A percentile compares a stretch with the other conserved stretches of the same genome.
These are phyloP conservation scores for Phialemoniopsis sp. DNA, from an alignment of 2,329 filamentous ascomycete species.

Conservation along the genomic window DNA sequence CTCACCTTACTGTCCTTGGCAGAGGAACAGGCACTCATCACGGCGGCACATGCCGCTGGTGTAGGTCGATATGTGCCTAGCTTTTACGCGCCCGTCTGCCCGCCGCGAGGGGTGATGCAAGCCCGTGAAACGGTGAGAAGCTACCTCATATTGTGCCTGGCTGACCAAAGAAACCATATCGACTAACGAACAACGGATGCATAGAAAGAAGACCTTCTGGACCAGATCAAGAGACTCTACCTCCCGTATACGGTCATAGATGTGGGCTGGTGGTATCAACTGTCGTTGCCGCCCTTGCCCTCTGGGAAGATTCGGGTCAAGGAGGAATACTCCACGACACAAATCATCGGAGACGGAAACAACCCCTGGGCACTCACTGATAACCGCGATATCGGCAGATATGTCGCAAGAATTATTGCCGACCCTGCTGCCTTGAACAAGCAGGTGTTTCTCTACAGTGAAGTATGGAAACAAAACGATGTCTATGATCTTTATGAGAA, in stretches of 20 bases:
- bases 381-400: conserved; percentile 41
- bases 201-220: conserved; percentile 47
- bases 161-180: not conserved
- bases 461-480: conserved; percentile 37
- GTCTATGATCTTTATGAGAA: conserved; percentile 37
- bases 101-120: conserved; percentile 7
- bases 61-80: conserved; percentile 20
- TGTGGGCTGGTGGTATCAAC: conserved; percentile 55
- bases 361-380: conserved; percentile 36
- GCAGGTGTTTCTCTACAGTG: conserved; percentile 40
- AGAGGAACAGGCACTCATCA: conserved; percentile 14
- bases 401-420: conserved; percentile 39
- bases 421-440: conserved; percentile 47
- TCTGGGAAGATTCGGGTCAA: conserved; percentile 34
- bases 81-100: conserved; percentile 5
- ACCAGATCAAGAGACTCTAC: conserved; percentile 39
- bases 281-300: conserved; percentile 21
- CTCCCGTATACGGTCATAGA: conserved; percentile 55
- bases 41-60: conserved; percentile 20
- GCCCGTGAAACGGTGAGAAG: conserved; percentile 3
- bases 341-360: conserved; percentile 36
- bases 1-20: conserved; percentile 15
- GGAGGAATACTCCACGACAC: conserved; percentile 25
- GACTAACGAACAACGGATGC: no score
- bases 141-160: not conserved